A percentile compares a stretch with the other conserved stretches of the same genome.
Conservation (phyloP, 352 stramenopile genomes). For the Pseudoperonospora humuli region DNA sequence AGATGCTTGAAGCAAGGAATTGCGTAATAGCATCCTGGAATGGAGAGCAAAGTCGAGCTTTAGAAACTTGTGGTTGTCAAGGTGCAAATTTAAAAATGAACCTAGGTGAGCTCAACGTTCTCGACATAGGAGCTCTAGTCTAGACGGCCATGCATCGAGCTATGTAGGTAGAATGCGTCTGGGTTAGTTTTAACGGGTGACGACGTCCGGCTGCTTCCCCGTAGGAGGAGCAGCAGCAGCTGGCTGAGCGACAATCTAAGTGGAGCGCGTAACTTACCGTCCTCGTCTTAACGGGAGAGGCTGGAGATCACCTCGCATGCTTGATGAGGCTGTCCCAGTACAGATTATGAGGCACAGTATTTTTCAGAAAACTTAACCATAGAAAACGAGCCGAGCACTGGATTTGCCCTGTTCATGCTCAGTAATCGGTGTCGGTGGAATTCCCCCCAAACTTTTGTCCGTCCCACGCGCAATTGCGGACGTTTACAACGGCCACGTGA, state of each 20-base stretch:
- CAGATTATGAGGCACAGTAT: too few relatives aligned
- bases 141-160: not conserved
- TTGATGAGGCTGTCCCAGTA: not conserved
- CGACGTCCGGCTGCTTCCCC: not conserved
- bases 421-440: too few relatives aligned
- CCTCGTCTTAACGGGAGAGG: not conserved
- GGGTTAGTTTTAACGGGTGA: not conserved
- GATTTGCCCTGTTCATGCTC: too few relatives aligned
- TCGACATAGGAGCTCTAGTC: not conserved
- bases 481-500: too few relatives aligned
- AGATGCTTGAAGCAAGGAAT: not conserved
- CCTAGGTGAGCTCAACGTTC: not conserved
- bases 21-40: not conserved
- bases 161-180: not conserved
- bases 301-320: not conserved
- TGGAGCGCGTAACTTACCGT: not conserved
- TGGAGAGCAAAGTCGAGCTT: not conserved
- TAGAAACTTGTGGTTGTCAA: not conserved
- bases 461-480: too few relatives aligned
- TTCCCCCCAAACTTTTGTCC: too few relatives aligned
- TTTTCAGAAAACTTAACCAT: too few relatives aligned
- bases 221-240: too few relatives aligned
- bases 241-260: not conserved
- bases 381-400: too few relatives aligned
- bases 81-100: not conserved